Base-by-base conservation (phyloP, 495 filamentous ascomycete species). In the Talaromyces wortmannii region DNA sequence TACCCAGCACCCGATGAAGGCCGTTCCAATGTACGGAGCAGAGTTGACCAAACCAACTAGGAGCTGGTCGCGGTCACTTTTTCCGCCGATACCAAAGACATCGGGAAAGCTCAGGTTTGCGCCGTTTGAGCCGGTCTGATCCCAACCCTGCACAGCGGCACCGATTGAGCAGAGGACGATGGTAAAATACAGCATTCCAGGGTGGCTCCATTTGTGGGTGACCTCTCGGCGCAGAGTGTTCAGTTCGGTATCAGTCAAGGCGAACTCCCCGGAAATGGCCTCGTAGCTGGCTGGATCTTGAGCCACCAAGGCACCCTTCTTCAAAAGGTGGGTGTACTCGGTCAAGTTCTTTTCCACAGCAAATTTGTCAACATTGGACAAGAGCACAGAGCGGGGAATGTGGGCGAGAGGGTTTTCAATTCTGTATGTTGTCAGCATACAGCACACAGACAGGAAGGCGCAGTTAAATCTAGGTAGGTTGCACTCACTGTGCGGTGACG, bases 121-220 rank as follows among this genome's bases (percentile, higher is more conserved):
- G 46, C 84, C 85, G 57, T 89, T 88, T 49, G 80, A 83, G n/a
- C 84, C 84, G n/a, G 85, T 86, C 58, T 88, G 83, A 63, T 88
- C 85, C 84, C 83, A 87, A 31, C 81, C 81, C 69, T 88, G 85
- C 4, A 87, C 82, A 7, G 84, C 84, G 48, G 87, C 87, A 30
- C 82, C 87, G 48, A 90, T 80, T 23, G 86, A 88, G 61, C 82
- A 85, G 15, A 88, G 74, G 42, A 82, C 73, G 60, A 90, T 84
- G 30, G 85, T 88, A 43, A 86, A 77, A 64, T 88, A 90, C 12
- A 90, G 79, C 23, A 77, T 69, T 52, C 52, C 61, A 6, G 87
- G 86, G 56, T 86, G 83, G 42, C 77, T 73, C 82, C 84, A 90
- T 51, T 83, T 84, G 62, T 85, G 79, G 5, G 75, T 69, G 4